Evolutionary conservation across 768 basidiomycete genomes (phyloP), one percentile per base, ranked within the genome.

Genomic region (Hypholoma fasciculare): DNA sequence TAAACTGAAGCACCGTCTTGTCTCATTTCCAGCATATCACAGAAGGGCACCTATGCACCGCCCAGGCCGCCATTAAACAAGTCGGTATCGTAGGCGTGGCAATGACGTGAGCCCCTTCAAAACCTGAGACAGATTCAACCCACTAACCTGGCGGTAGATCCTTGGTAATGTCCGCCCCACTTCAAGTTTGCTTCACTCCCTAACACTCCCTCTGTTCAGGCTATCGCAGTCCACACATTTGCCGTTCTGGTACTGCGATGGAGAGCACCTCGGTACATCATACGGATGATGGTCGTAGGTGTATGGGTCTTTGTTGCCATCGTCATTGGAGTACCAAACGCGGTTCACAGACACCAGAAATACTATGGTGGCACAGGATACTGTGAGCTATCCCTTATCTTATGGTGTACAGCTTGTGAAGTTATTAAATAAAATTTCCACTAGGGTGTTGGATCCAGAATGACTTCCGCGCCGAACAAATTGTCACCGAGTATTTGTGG

Each of bases 381-480:
- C 55, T 80, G 78, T 78, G 46, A 54, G 74, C 68, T 36, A 3
- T 44, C 52, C 23, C 52, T 30, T 13, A 44, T 34, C 7, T 44
- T 39, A 17, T 12, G 36, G n/a, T 20, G 43, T 27, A 19, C 20
- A 34, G 12, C 14, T 20, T 16, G 23, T 20, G 44, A 1, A 12
- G n/a, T 39, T 52, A 13, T 34, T 46, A 49, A 14, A 16, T 3
- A 26, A 20, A 23, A 16, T 5, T 14, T 39, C 38, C n/a, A 5
- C 4, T 59, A 82, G 81, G 82, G 83, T 83, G 83, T 61, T 84
- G 83, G 82, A 82, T 84, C 42, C 56, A 61, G 3, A 39, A 63
- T 3, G 56, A 67, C 0, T 80, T 70, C 60, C 58, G 57, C 13
- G 64, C 65, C 5, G 76, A 82, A 58, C 72, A 72, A 48, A 77